Evolutionary conservation across 139 green algal species (phyloP).

Genomic region (Ettlia oleoabundans): DNA sequence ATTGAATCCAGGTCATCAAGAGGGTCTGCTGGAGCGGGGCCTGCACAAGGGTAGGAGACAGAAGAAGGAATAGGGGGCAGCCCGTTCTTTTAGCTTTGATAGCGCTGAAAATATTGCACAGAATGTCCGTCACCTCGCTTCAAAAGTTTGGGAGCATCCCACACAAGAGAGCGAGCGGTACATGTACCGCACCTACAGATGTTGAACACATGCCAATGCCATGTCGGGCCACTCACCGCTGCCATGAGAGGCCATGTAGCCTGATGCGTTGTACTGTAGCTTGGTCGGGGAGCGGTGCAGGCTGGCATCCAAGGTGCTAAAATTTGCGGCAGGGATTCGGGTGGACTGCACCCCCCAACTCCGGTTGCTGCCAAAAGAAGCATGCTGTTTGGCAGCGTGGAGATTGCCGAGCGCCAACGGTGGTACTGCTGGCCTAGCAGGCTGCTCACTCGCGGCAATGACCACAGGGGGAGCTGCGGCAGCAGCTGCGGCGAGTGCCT

Average conservation of each 20-base stretch:
- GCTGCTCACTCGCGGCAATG: too few species aligned
- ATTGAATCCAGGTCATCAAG: conserved; percentile 17
- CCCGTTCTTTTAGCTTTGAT: too few species aligned
- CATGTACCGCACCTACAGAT: too few species aligned
- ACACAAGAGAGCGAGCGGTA: too few species aligned
- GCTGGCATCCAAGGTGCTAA: not conserved
- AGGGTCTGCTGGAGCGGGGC: not conserved
- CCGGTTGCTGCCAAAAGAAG: not conserved
- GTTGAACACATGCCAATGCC: too few species aligned
- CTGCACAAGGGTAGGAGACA: not conserved
- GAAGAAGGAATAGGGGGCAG: too few species aligned
- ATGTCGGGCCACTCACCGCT: not conserved
- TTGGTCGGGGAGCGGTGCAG: not conserved
- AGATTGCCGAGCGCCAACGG: conserved; percentile 7
- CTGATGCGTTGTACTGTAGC: not conserved
- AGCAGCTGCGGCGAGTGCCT: not conserved
- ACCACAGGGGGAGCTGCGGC: not conserved
- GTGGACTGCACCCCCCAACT: not conserved
- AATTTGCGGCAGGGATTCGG: conserved; percentile 13
- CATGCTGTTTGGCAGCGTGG: not conserved
- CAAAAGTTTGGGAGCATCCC: too few species aligned
- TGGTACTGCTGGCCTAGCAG: not conserved
- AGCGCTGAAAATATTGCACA: too few species aligned
- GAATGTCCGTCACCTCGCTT: too few species aligned
- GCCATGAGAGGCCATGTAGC: not conserved